Percentiles rank a stretch among this genome's conserved stretches.
Evolutionary conservation across 2,329 filamentous ascomycete species (phyloP).

Genomic region (Chaetomiaceae sp.): DNA sequence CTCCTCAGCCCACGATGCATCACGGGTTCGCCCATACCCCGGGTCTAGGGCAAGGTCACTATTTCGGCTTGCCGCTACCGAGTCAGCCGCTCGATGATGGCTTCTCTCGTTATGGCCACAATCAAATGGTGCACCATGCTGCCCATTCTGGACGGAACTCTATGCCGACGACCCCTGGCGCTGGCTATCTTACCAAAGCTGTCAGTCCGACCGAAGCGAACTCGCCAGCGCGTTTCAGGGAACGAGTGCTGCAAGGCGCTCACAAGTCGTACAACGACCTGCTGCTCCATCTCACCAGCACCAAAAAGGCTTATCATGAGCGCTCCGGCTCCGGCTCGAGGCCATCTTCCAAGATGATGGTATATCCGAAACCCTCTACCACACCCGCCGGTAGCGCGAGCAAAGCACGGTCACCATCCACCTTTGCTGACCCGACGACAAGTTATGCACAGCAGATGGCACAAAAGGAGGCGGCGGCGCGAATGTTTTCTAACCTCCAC

Average conservation of each 20-base stretch:
- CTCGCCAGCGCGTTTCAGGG: conserved; percentile 52
- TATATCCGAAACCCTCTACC: conserved; percentile 52
- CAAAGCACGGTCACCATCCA: conserved; percentile 9
- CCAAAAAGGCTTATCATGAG: conserved; percentile 45
- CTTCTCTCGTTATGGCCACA: conserved; percentile 26
- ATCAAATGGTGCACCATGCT: conserved; percentile 24
- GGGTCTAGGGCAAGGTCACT: conserved; percentile 26
- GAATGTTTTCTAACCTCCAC: conserved; percentile 22
- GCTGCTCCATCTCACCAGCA: conserved; percentile 58
- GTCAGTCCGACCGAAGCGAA: conserved; percentile 24
- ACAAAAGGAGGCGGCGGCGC: conserved; percentile 22
- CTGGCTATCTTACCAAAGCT: conserved; percentile 1
- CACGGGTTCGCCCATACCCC: conserved; percentile 25
- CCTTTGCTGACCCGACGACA: conserved; percentile 11
- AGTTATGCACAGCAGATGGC: conserved; percentile 22
- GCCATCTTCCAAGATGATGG: conserved; percentile 45
- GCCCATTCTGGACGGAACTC: conserved; percentile 28
- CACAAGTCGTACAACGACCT: conserved; percentile 70
- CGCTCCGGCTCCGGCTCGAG: conserved; percentile 37
- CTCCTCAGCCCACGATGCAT: conserved; percentile 29
- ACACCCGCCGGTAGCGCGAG: conserved; percentile 21
- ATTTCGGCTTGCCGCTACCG: conserved; percentile 27
- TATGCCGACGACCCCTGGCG: conserved; percentile 26
- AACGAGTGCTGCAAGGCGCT: conserved; percentile 65
- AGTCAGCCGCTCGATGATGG: conserved; percentile 30